A percentile compares a stretch with the other conserved stretches of the same genome.
Conservation (phyloP, 768 basidiomycete species). For the Suillus clintonianus region DNA sequence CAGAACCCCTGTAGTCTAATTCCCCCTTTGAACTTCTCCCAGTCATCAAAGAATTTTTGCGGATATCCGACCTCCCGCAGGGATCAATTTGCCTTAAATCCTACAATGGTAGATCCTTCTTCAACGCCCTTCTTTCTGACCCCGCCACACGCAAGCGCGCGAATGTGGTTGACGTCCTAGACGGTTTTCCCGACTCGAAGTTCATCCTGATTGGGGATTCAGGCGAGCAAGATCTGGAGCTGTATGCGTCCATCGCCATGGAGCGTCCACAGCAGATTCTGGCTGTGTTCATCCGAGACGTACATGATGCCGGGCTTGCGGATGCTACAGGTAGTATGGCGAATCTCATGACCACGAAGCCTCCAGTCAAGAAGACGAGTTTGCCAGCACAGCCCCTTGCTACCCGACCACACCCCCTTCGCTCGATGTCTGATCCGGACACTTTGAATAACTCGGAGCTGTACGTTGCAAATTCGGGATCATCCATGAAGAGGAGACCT, state of each 20-base stretch:
- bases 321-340: conserved; percentile 61
- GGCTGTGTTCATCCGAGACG: conserved; percentile 85
- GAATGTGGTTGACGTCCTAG: conserved; percentile 76
- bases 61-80: conserved; percentile 64
- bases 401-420: neutral
- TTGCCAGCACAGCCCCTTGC: neutral
- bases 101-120: conserved; percentile 80
- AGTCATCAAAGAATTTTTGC: conserved; percentile 74
- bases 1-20: conserved; percentile 63
- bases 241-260: conserved; percentile 77
- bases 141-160: conserved; percentile 82
- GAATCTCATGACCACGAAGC: conserved; percentile 6
- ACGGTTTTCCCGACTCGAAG: conserved; percentile 67
- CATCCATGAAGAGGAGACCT: neutral
- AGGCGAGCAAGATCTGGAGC: conserved; percentile 93
- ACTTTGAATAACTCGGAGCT: neutral
- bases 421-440: conserved; percentile 5
- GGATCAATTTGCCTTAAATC: conserved; percentile 83
- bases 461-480: neutral
- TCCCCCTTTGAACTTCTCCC: conserved; percentile 85
- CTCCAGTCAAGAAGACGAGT: conserved; percentile 8
- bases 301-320: conserved; percentile 45
- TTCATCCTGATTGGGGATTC: conserved; percentile 92
- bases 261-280: conserved; percentile 71
- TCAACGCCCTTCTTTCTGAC: conserved; percentile 80